Conservation (phyloP, 148 eudicot genomes). For the Diospyros lotus region DNA sequence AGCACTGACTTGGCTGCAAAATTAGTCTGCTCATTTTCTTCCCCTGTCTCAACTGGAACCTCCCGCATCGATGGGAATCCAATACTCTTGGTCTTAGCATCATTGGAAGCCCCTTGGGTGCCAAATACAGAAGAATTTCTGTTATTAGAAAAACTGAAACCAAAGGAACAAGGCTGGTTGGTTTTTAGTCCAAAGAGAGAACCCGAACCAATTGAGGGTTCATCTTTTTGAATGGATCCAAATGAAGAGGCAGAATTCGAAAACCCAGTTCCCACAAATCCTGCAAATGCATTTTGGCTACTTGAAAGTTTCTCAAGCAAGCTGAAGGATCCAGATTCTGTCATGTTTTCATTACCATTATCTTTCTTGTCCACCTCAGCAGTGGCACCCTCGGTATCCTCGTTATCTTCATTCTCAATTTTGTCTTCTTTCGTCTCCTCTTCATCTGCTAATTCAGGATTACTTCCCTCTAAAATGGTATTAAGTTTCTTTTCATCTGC, state of each 20-base stretch:
- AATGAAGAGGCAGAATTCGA: constrained; percentile 74
- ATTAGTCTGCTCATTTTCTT: constrained; percentile 73
- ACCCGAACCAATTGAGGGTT: constrained; percentile 33
- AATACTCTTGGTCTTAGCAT: constrained; percentile 44
- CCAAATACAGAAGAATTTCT: constrained; percentile 63
- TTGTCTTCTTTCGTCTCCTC: constrained; percentile 25
- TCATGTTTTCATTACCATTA: constrained; percentile 21
- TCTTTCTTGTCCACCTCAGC: constrained; percentile 30
- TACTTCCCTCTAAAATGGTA: constrained; percentile 19
- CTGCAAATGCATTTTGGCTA: constrained; percentile 88
- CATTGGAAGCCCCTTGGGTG: constrained; percentile 34
- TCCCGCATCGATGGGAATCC: constrained; percentile 55
- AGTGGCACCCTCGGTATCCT: constrained; percentile 19
- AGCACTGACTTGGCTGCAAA: constrained; percentile 75
- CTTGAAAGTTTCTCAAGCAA: constrained; percentile 86
- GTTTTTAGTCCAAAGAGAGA: constrained; percentile 23
- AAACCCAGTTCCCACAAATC: constrained; percentile 75
- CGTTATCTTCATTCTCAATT: constrained; percentile 25
- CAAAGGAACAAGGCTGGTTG: constrained; percentile 34
- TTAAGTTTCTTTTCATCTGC: constrained; percentile 18
- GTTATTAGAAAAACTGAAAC: constrained; percentile 47
- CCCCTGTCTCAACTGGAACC: constrained; percentile 82
- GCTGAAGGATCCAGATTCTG: constrained; percentile 43
- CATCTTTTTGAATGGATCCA: constrained; percentile 55
- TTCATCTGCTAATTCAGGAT: constrained; percentile 20